Evolutionary conservation across 2,329 filamentous ascomycete species (phyloP), one percentile per base, ranked within the genome.

Genomic region (Aspergillus clavatus): DNA sequence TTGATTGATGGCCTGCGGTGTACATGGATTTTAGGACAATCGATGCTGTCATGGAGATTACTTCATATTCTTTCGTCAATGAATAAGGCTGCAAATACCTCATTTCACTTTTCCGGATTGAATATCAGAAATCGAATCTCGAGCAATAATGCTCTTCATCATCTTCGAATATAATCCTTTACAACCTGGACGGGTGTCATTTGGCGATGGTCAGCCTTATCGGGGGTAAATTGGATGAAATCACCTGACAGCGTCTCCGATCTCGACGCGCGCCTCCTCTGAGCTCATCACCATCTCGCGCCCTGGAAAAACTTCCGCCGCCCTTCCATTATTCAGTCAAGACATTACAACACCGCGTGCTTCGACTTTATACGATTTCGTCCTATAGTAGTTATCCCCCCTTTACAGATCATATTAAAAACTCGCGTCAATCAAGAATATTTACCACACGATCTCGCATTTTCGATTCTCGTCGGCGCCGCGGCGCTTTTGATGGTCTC

Each of bases 251-350:
- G 40, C 31, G 31, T 38, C 46, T 26, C 50, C 56, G 46, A 51
- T 56, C 50, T 60, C 51, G 56, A 65, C 62, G 62, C 62, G 61
- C 55, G n/a, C 55, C 52, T 43, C 43, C 47, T 52, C 52, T 62
- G 59, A 62, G 54, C 54, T 62, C 56, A 61, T 59, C 57, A 51
- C 50, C 51, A 43, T 54, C 48, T 56, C 51, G 54, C 52, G 50
- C 58, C 56, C 60, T 54, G 54, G 52, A 48, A 48, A 50, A 52
- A 58, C 48, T 44, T 51, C 47, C 39, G 40, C 48, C 41, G 46
- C 47, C 50, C 46, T 42, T 42, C 38, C 47, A 21, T 33, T 23
- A 43, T 36, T 47, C 31, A 35, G 7, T 18, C 31, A 35, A 16
- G 31, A 21, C 31, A 35, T 33, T 33, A 33, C 29, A 35, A 35